These are phyloP conservation scores for Vitis rupestris DNA, from an alignment of 164 flowering plant genomes.

Conservation along the genomic window DNA sequence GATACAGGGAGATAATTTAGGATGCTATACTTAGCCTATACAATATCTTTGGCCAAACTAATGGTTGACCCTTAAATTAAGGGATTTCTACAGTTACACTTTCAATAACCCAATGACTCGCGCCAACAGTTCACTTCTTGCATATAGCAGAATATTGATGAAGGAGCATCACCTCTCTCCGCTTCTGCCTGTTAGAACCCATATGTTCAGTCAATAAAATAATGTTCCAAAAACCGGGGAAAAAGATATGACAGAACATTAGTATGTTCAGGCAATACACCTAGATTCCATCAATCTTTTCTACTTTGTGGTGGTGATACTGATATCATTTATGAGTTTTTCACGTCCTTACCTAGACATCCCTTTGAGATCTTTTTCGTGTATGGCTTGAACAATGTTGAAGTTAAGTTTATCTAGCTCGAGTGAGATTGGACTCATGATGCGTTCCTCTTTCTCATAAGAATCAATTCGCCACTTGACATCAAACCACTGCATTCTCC, in stretches of 20 bases:
- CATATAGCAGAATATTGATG: conserved; percentile 38
- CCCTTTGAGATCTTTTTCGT: conserved; percentile 29
- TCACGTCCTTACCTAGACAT: conserved; percentile 23
- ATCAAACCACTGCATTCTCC: conserved; percentile 37
- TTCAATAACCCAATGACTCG: too few relatives aligned
- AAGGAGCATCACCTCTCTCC: conserved; percentile 45
- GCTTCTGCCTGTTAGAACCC: neutral
- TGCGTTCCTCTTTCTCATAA: conserved; percentile 13
- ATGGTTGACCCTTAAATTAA: too few relatives aligned
- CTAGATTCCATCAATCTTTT: neutral
- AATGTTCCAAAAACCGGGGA: too few relatives aligned
- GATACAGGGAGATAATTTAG: too few relatives aligned
- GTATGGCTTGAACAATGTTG: conserved; percentile 40
- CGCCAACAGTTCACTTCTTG: conserved; percentile 9
- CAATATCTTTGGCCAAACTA: too few relatives aligned
- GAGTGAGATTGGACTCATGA: conserved; percentile 12
- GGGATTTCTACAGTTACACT: too few relatives aligned
- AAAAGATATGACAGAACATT: neutral
- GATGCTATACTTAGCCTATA: too few relatives aligned
- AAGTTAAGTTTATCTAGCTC: conserved; percentile 43
- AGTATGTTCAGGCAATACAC: too few relatives aligned
- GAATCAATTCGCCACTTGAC: conserved; percentile 29
- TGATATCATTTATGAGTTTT: too few relatives aligned
- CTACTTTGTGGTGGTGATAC: too few relatives aligned
- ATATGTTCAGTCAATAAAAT: too few relatives aligned